Evolutionary conservation across 495 filamentous ascomycete species (phyloP).

Genomic region (Hyaloscypha hepaticicola): DNA sequence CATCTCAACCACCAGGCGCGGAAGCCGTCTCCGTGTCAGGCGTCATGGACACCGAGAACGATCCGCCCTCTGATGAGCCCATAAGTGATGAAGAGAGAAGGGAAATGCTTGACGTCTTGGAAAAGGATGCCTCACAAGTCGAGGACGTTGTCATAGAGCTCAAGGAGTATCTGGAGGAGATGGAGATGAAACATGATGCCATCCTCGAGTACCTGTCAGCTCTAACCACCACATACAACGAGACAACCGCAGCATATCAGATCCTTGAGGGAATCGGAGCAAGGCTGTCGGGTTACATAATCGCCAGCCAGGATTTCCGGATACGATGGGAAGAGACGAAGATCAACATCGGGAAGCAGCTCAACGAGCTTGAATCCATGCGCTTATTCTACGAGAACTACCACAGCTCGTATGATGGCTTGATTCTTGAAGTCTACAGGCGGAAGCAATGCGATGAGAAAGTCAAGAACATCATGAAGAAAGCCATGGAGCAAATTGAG

Average conservation of each 20-base stretch:
- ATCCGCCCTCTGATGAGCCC: conserved; percentile 42
- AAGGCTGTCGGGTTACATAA: conserved; percentile 65
- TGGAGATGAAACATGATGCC: conserved; percentile 66
- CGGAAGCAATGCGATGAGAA: conserved; percentile 67
- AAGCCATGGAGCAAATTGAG: conserved; percentile 72
- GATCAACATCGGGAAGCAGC: conserved; percentile 60
- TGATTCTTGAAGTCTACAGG: conserved; percentile 79
- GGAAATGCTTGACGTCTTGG: conserved; percentile 80
- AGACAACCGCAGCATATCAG: conserved; percentile 56
- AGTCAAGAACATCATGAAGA: conserved; percentile 69
- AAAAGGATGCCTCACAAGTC: conserved; percentile 80
- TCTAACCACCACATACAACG: conserved; percentile 47
- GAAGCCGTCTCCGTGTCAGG: conserved; percentile 55
- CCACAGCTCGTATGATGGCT: conserved; percentile 73
- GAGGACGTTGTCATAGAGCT: conserved; percentile 89
- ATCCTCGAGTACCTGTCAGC: conserved; percentile 56
- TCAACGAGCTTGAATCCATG: conserved; percentile 72
- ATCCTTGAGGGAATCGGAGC: conserved; percentile 67
- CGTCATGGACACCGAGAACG: conserved; percentile 55
- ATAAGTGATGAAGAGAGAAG: conserved; percentile 72
- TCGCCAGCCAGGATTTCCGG: conserved; percentile 68
- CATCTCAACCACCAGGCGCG: conserved; percentile 59
- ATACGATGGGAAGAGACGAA: conserved; percentile 74
- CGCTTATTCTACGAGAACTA: conserved; percentile 81
- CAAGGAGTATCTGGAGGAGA: conserved; percentile 67